Percentiles rank a stretch among this genome's conserved stretches.
phyloP scores from a whole-genome alignment of 306 rosid genomes.

The Fragaria nilgerrensis region DNA sequence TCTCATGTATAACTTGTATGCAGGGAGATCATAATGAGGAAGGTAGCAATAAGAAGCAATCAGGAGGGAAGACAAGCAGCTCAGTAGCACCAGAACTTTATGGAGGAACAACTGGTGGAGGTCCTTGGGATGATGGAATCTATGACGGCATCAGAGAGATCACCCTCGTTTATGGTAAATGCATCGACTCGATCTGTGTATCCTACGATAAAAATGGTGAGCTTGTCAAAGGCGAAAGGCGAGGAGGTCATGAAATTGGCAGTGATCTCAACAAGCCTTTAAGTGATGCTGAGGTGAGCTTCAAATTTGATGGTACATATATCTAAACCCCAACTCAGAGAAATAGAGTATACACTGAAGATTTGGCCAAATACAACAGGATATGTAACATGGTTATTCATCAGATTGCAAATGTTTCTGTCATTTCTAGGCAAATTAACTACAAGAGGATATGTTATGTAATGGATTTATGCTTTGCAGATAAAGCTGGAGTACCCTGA shows the following conservation, averaged over 20 bases:
- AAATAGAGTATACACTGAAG: neutral
- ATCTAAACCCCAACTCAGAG: neutral
- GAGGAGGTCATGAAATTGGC: neutral
- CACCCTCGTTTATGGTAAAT: neutral
- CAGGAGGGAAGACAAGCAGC: neutral
- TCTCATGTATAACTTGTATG: neutral
- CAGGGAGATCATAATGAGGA: neutral
- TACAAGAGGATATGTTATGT: neutral
- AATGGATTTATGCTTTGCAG: slow-evolving; percentile 14
- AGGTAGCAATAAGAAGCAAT: neutral
- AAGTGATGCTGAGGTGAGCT: neutral
- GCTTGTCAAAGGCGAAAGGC: neutral
- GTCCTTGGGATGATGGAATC: slow-evolving; percentile 4
- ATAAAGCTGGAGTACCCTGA: slow-evolving; percentile 55
- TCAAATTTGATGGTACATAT: neutral
- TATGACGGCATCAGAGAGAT: neutral
- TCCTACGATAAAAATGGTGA: neutral
- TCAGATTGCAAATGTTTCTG: neutral
- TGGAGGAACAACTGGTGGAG: neutral
- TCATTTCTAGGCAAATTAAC: neutral
- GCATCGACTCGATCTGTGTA: neutral
- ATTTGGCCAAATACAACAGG: neutral
- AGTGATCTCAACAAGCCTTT: neutral
- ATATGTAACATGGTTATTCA: neutral
- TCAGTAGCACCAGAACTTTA: neutral